These are phyloP conservation scores for Leavenworthia alabamica DNA, from an alignment of 345 rosid species.

Conservation along the genomic window DNA sequence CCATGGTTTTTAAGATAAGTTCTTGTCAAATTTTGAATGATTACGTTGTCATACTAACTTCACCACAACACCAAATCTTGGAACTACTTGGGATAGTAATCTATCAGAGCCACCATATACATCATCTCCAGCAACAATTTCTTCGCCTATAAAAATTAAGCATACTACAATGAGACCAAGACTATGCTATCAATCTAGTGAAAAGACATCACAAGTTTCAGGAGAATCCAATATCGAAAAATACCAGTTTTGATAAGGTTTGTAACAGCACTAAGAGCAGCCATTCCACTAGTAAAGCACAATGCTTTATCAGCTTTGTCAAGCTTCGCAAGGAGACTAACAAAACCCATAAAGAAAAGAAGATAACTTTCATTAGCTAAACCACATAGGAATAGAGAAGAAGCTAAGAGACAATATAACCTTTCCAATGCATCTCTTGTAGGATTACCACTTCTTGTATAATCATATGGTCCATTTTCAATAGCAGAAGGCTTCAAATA, in stretches of 20 bases:
- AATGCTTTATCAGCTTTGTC: constrained; percentile 93
- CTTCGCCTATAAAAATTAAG: constrained; percentile 44
- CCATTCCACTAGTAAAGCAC: constrained; percentile 98
- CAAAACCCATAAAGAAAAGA: constrained; percentile 3
- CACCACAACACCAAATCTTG: constrained; percentile 64
- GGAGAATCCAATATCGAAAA: not conserved
- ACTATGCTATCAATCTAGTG: not conserved
- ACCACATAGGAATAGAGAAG: not conserved
- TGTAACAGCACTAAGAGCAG: constrained; percentile 79
- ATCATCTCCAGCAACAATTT: constrained; percentile 93
- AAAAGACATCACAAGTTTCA: not conserved
- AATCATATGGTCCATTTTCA: constrained; percentile 80
- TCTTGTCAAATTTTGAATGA: not conserved
- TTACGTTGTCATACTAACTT: constrained; percentile 47
- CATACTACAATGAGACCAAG: not conserved
- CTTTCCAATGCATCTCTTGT: constrained; percentile 84
- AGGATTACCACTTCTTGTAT: constrained; percentile 97
- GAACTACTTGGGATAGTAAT: constrained; percentile 74
- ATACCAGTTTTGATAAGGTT: constrained; percentile 69
- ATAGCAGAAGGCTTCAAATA: constrained; percentile 64
- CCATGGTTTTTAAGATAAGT: constrained; percentile 7
- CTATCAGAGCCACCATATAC: constrained; percentile 93
- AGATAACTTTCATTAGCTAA: not conserved
- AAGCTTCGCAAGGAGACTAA: constrained; percentile 84
- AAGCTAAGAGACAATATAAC: constrained; percentile 24